Base-by-base conservation (phyloP, 1,139 yeast species). In the Candida sp. region DNA sequence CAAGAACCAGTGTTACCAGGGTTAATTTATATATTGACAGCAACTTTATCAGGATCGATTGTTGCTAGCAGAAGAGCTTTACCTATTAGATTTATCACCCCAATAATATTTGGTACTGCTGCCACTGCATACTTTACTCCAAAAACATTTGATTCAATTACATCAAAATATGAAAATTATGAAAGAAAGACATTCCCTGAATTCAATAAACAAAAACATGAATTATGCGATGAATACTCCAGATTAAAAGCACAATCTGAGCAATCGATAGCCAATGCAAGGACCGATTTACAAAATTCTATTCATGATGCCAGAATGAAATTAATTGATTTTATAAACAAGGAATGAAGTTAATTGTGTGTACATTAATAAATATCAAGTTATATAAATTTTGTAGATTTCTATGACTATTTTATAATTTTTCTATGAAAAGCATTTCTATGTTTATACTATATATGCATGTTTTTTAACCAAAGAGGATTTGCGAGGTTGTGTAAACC, bases 401-500 rank as follows among this genome's bases (percentile, higher is more conserved):
- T 43, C 23, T 40, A 35, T 25, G 29, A 25, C 29, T 25, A 25
- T 25, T 8, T 7, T 25, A 25, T 25, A 8, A 25, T 8, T 11
- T 29, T 33, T 33, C 23, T 12, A 21, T 22, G 19, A 27, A 25
- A 25, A 7, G 11, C 29, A 25, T 25, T 25, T 25, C 11, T 11
- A 25, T 25, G 11, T 11, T 25, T 25, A 25, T 25, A 7, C 29
- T 25, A 25, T 25, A 25, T 25, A 25, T 25, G 29, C 29, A 25
- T 7, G 19, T 8, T 25, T 11, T 25, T 11, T 25, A 25, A 25
- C 29, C 29, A 25, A 25, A 25, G 29, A 79, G 50, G 44, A 84
- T 76, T 53, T 83, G 84, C 49, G 75, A 79, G 1, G 89, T 80
- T 2, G 90, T 85, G 58, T 84, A 86, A 5, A 74, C 54, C 78